Conservation (phyloP, 768 basidiomycete genomes). For the Naganishia vishniacii region DNA sequence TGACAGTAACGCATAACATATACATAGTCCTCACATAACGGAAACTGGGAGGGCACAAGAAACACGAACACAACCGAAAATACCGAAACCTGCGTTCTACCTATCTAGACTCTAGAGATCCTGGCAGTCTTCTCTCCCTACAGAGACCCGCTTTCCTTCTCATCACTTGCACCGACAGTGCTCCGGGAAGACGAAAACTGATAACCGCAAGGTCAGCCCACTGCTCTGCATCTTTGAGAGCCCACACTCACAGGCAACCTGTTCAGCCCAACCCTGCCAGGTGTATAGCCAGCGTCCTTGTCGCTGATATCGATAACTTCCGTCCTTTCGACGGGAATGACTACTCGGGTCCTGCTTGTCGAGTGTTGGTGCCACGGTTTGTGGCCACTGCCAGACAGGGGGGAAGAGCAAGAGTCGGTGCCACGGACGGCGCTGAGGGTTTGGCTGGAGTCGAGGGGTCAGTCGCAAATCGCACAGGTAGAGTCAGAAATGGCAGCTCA, state of each 20-base stretch:
- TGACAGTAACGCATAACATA: no score
- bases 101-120: no score
- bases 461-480: no score
- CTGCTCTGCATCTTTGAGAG: no score
- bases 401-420: neutral
- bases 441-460: no score
- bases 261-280: neutral
- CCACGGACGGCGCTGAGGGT: neutral
- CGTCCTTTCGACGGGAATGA: slow-evolving; percentile 10
- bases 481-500: neutral
- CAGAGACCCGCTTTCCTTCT: slow-evolving; percentile 1
- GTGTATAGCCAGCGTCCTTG: slow-evolving; percentile 7
- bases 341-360: neutral
- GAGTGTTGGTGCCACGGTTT: neutral
- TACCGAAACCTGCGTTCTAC: no score
- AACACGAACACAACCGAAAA: no score
- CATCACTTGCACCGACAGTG: neutral
- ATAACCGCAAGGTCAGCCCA: no score
- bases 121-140: neutral
- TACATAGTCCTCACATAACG: no score
- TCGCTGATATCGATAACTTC: slow-evolving; percentile 3
- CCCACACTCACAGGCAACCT: slow-evolving; percentile 8
- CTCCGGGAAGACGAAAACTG: neutral
- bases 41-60: no score
- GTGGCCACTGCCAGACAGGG: neutral